A percentile compares a stretch with the other conserved stretches of the same genome.
Conservation (phyloP, 257 asterid genomes). For the Ehretia macrophylla region DNA sequence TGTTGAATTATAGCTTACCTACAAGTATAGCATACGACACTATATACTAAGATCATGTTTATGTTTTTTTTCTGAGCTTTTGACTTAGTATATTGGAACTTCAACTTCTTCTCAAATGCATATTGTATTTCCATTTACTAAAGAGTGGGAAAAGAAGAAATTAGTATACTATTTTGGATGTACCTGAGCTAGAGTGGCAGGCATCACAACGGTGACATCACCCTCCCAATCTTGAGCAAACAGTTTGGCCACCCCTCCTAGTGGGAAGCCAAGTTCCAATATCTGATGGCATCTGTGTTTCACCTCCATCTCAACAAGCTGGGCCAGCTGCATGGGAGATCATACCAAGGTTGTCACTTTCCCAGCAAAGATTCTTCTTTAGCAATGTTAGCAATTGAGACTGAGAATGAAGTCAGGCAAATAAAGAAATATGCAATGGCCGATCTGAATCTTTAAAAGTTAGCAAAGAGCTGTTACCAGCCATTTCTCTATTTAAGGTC, state of each 20-base stretch:
- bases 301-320: constrained; percentile 92
- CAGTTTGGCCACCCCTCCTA: constrained; percentile 83
- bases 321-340: constrained; percentile 62
- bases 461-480: no score
- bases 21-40: no score
- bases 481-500: no score
- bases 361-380: neutral
- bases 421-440: neutral
- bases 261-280: constrained; percentile 85
- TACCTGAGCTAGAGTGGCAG: constrained; percentile 97
- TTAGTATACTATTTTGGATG: neutral
- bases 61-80: no score
- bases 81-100: no score
- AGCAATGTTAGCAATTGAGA: neutral
- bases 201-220: constrained; percentile 91
- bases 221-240: constrained; percentile 99
- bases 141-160: neutral
- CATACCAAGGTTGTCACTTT: neutral
- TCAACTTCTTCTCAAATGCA: neutral
- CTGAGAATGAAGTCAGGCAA: neutral
- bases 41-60: no score
- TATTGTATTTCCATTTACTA: neutral
- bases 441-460: neutral
- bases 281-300: constrained; percentile 89
- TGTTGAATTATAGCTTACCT: no score